These are phyloP conservation scores for Ascosphaera apis DNA, from an alignment of 2,329 filamentous ascomycete genomes.

Conservation along the genomic window DNA sequence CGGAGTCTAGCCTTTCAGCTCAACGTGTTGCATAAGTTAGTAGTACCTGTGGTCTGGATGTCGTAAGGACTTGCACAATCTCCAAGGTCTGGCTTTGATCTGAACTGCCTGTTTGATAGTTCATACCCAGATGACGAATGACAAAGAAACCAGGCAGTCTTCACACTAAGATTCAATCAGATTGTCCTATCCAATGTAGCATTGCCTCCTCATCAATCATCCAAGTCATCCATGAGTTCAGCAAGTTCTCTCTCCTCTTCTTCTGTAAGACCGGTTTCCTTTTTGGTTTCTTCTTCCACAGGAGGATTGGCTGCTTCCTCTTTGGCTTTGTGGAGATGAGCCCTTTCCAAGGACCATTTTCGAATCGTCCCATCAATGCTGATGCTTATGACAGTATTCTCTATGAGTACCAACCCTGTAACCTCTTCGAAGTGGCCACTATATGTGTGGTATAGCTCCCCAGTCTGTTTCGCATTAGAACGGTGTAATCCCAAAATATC, in stretches of 20 bases:
- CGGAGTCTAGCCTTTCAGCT: too few species aligned
- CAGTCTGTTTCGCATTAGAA: slow-evolving; percentile 27
- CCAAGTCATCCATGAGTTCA: slow-evolving; percentile 55
- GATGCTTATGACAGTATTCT: slow-evolving; percentile 44
- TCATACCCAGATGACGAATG: too few species aligned
- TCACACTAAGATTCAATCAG: too few species aligned
- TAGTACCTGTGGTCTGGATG: too few species aligned
- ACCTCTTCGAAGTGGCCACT: slow-evolving; percentile 85
- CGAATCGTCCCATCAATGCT: slow-evolving; percentile 78
- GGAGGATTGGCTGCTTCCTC: slow-evolving; percentile 24
- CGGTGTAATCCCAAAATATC: background rate
- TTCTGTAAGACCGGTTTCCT: slow-evolving; percentile 38
- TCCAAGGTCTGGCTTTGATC: too few species aligned
- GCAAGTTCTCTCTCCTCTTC: slow-evolving; percentile 88
- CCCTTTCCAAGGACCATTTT: slow-evolving; percentile 50
- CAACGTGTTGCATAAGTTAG: too few species aligned
- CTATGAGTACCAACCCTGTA: slow-evolving; percentile 49
- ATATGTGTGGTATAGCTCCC: slow-evolving; percentile 49
- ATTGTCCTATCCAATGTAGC: too few species aligned
- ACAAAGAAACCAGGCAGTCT: too few species aligned
- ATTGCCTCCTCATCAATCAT: too few species aligned
- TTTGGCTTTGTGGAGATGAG: slow-evolving; percentile 32
- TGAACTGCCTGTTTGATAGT: too few species aligned
- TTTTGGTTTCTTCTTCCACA: slow-evolving; percentile 23
- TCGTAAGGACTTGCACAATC: too few species aligned